Evolutionary conservation across 139 green algal species (phyloP).

Genomic region (Chara braunii): DNA sequence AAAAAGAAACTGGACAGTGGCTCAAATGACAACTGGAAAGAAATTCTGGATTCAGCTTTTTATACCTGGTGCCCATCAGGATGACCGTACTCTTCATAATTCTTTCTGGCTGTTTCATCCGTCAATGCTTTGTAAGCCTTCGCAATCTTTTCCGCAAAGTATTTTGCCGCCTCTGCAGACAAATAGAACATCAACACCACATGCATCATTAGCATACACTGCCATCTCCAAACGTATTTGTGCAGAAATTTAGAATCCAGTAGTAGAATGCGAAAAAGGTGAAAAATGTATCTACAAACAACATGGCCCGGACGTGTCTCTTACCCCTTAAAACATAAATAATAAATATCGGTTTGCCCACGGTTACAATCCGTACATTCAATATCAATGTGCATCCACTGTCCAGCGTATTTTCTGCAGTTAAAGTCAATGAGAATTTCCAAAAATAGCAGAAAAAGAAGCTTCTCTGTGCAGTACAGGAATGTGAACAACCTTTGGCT

Average conservation of each 20-base stretch:
- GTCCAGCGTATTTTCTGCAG: too few relatives aligned
- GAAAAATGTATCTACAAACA: background rate
- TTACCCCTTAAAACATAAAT: background rate
- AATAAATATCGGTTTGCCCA: too few relatives aligned
- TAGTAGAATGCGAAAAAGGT: background rate
- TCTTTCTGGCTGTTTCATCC: slow-evolving; percentile 42
- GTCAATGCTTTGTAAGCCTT: slow-evolving; percentile 55
- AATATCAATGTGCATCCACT: too few relatives aligned
- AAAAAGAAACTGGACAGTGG: too few relatives aligned
- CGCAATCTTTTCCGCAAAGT: slow-evolving; percentile 47
- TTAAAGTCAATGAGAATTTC: too few relatives aligned
- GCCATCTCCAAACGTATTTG: background rate
- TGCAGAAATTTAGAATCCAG: background rate
- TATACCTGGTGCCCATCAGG: slow-evolving; percentile 45
- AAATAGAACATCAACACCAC: slow-evolving; percentile 7
- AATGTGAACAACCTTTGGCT: too few relatives aligned
- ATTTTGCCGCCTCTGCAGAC: slow-evolving; percentile 35
- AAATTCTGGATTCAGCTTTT: too few relatives aligned
- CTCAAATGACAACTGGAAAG: too few relatives aligned
- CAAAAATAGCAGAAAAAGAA: too few relatives aligned
- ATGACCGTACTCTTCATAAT: slow-evolving; percentile 53
- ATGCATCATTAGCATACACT: background rate
- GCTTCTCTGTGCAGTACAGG: too few relatives aligned
- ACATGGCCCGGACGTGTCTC: background rate
- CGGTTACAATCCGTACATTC: too few relatives aligned